These are phyloP conservation scores for Gossypium stocksii DNA, from an alignment of 345 rosid genomes.

Conservation along the genomic window DNA sequence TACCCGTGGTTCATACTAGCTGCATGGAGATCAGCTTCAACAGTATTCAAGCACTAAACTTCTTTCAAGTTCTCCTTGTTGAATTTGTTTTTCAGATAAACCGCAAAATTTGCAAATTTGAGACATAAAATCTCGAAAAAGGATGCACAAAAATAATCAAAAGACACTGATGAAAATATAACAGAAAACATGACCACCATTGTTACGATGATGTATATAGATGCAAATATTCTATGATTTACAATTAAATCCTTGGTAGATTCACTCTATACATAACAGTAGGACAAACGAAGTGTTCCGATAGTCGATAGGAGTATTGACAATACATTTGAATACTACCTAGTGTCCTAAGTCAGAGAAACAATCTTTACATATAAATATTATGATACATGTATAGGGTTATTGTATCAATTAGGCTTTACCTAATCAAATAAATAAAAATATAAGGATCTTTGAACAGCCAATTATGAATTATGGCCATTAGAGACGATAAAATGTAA, in stretches of 20 bases:
- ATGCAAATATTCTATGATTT: neutral
- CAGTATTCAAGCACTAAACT: too few relatives aligned
- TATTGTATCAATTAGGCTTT: neutral
- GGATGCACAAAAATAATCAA: too few relatives aligned
- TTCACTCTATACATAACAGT: neutral
- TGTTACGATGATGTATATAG: neutral
- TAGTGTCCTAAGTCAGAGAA: slow-evolving; percentile 15
- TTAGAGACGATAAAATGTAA: neutral
- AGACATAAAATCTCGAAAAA: too few relatives aligned
- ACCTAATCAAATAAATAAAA: neutral
- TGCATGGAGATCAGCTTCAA: too few relatives aligned
- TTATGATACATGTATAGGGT: neutral
- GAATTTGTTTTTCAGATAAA: too few relatives aligned
- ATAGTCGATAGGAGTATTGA: neutral
- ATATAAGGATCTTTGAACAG: neutral
- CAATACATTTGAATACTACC: neutral
- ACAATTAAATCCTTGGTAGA: neutral
- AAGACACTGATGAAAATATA: too few relatives aligned
- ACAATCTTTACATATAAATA: slow-evolving; percentile 12
- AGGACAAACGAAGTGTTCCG: neutral
- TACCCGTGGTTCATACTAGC: too few relatives aligned
- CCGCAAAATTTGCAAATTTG: too few relatives aligned
- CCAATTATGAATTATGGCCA: slow-evolving; percentile 6
- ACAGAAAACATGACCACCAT: too few relatives aligned
- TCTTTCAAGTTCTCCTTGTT: too few relatives aligned